A percentile compares a stretch with the other conserved stretches of the same genome.
Evolutionary conservation across 352 stramenopile species (phyloP).

Genomic region (Pythium apleroticum): DNA sequence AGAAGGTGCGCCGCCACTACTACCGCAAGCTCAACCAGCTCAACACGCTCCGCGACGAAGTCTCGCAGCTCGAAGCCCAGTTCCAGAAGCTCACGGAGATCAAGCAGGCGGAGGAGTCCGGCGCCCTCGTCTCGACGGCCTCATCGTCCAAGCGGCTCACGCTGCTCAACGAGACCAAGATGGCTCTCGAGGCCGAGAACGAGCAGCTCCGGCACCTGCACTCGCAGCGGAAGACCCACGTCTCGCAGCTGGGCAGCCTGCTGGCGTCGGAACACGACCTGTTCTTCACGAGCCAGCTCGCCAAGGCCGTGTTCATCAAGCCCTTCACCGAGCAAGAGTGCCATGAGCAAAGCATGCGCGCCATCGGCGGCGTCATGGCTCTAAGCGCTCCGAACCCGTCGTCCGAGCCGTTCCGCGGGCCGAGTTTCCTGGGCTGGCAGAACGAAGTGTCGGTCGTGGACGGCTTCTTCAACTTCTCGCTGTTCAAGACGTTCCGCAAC

Average conservation of each 20-base stretch:
- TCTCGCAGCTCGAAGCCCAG: constrained; percentile 24
- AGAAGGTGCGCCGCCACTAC: constrained; percentile 40
- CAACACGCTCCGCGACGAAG: constrained; percentile 22
- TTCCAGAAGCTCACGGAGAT: constrained; percentile 15
- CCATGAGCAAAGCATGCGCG: constrained; percentile 13
- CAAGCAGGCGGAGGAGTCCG: neutral
- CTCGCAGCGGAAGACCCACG: neutral
- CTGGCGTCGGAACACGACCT: constrained; percentile 19
- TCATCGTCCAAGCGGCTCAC: constrained; percentile 1
- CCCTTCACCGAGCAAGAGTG: constrained; percentile 22
- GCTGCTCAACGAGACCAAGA: constrained; percentile 6
- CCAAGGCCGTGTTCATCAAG: constrained; percentile 29
- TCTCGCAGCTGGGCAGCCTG: constrained; percentile 9
- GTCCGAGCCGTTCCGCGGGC: neutral
- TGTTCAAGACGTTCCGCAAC: constrained; percentile 24
- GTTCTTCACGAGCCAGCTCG: constrained; percentile 16
- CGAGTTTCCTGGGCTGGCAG: constrained; percentile 26
- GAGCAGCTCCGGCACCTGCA: constrained; percentile 17
- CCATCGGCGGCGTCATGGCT: constrained; percentile 16
- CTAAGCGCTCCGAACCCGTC: constrained; percentile 3
- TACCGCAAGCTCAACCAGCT: constrained; percentile 32
- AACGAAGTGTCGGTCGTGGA: constrained; percentile 25
- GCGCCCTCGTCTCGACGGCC: neutral
- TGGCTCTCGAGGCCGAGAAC: constrained; percentile 18
- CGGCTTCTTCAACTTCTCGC: constrained; percentile 25